A percentile compares a stretch with the other conserved stretches of the same genome.
Evolutionary conservation across 176 grass and related monocot genomes (phyloP).

Genomic region (Canna indica): DNA sequence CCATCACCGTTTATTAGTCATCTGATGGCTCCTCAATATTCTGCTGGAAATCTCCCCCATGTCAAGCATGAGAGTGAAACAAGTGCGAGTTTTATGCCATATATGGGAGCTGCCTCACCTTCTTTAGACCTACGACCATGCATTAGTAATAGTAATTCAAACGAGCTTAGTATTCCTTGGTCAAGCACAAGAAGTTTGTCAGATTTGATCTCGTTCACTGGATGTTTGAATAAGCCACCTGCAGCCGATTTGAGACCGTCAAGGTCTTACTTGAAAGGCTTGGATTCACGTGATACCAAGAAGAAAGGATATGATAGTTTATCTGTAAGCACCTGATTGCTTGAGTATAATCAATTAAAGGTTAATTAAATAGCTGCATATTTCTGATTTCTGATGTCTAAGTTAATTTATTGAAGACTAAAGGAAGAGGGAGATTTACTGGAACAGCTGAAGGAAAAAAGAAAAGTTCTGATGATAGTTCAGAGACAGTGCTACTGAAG

Average conservation of each 20-base stretch:
- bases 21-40: background rate
- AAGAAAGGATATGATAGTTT: constrained; percentile 40
- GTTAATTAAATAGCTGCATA: background rate
- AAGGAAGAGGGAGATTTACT: constrained; percentile 30
- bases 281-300: constrained; percentile 28
- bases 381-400: background rate
- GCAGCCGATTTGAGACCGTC: background rate
- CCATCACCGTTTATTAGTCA: constrained; percentile 23
- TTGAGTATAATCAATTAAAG: background rate
- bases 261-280: too few relatives aligned
- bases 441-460: constrained; percentile 49
- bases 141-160: too few relatives aligned
- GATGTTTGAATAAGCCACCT: constrained; percentile 18
- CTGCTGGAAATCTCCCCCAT: background rate
- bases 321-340: constrained; percentile 26
- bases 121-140: too few relatives aligned
- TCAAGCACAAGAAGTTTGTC: constrained; percentile 56
- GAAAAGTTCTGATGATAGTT: constrained; percentile 48
- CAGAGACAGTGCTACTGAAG: constrained; percentile 43
- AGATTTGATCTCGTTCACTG: constrained; percentile 63
- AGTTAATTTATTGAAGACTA: constrained; percentile 39
- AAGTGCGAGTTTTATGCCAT: background rate
- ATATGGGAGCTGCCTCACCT: too few relatives aligned
- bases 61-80: background rate
- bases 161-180: background rate